Conservation (phyloP, 257 asterid genomes). For the Eustoma russellianum region DNA sequence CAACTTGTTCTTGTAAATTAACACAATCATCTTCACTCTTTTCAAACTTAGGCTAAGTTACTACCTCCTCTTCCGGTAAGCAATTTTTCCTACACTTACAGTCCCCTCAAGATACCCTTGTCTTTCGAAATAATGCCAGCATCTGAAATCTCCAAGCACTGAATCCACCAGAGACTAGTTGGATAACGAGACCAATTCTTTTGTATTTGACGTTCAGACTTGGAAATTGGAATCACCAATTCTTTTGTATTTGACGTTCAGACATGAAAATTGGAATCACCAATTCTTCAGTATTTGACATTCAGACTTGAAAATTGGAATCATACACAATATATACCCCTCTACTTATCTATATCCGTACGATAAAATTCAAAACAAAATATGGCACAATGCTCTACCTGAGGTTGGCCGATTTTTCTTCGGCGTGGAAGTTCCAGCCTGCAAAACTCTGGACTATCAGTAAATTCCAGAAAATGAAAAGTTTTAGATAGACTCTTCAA, state of each 20-base stretch:
- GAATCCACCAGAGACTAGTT: too few species aligned
- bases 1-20: too few species aligned
- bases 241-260: background rate
- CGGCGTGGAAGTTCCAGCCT: constrained; percentile 63
- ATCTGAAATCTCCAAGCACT: too few species aligned
- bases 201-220: background rate
- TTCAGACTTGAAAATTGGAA: background rate
- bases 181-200: too few species aligned
- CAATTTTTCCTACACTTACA: too few species aligned
- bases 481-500: background rate
- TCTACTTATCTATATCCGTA: too few species aligned
- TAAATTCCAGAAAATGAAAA: background rate
- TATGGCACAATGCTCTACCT: constrained; percentile 25
- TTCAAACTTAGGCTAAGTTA: too few species aligned
- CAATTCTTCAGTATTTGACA: too few species aligned
- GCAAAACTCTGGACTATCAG: background rate
- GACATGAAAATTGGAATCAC: background rate
- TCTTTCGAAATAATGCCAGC: too few species aligned
- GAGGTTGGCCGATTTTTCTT: constrained; percentile 55
- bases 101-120: too few species aligned
- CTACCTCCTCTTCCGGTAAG: too few species aligned
- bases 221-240: background rate
- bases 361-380: background rate
- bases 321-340: background rate
- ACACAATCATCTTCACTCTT: too few species aligned